Evolutionary conservation across 805 yeast genomes (phyloP).

Genomic region (Kodamaea laetipori): DNA sequence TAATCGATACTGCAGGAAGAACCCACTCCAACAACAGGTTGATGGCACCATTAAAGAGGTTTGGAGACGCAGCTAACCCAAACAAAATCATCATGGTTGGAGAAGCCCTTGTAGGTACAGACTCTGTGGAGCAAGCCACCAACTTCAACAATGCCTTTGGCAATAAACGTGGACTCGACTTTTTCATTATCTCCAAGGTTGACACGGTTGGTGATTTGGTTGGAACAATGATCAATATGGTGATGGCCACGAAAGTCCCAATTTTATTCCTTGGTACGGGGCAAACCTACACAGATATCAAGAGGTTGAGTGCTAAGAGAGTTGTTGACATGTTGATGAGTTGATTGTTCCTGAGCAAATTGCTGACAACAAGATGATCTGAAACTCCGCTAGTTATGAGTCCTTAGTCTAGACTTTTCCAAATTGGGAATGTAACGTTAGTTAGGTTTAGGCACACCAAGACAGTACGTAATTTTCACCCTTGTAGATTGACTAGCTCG

Average conservation of each 20-base stretch:
- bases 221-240: constrained; percentile 97
- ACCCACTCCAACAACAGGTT: constrained; percentile 91
- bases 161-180: constrained; percentile 74
- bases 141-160: constrained; percentile 95
- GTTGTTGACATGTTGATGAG: constrained; percentile 85
- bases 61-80: constrained; percentile 94
- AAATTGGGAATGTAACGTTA: too few species aligned
- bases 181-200: constrained; percentile 90
- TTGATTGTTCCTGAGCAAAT: constrained; percentile 22
- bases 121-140: constrained; percentile 91
- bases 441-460: too few species aligned
- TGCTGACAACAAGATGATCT: not conserved
- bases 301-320: constrained; percentile 88
- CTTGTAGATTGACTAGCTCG: too few species aligned
- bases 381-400: too few species aligned
- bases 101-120: constrained; percentile 96
- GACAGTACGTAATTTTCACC: too few species aligned
- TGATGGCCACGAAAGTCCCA: constrained; percentile 93
- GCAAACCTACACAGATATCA: constrained; percentile 91
- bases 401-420: not conserved
- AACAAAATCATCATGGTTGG: constrained; percentile 98
- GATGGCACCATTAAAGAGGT: constrained; percentile 94
- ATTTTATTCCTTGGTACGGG: constrained; percentile 95
- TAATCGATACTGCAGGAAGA: constrained; percentile 97
- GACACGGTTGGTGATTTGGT: constrained; percentile 97